Evolutionary conservation across 73 alveolate genomes (phyloP).

Genomic region (Breviolum minutum): DNA sequence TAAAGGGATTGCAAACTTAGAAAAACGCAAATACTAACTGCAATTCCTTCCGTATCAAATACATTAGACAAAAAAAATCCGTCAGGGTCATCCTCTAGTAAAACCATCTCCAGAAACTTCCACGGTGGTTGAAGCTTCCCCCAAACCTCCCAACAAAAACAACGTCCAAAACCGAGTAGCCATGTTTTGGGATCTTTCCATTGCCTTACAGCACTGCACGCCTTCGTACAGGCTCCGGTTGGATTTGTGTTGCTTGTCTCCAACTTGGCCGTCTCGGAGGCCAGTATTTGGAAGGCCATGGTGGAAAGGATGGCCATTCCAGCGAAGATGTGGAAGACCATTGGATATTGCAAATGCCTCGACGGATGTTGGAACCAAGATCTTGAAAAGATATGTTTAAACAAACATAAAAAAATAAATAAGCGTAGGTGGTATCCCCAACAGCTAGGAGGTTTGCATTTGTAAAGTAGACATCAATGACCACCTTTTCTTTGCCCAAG

Average conservation of each 20-base stretch:
- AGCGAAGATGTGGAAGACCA: slow-evolving; percentile 54
- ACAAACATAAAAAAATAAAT: no score
- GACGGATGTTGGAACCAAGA: background rate
- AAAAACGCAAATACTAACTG: no score
- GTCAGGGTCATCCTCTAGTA: no score
- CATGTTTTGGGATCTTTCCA: slow-evolving; percentile 77
- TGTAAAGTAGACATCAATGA: no score
- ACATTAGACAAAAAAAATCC: no score
- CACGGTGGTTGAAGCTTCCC: background rate
- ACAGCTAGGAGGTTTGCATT: no score
- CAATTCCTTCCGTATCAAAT: no score
- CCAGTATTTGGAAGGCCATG: background rate
- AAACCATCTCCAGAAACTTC: no score
- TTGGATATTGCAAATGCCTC: slow-evolving; percentile 10
- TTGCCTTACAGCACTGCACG: slow-evolving; percentile 8
- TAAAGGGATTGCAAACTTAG: no score
- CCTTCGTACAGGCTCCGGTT: background rate
- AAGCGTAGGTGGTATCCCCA: no score
- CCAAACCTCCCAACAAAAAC: no score
- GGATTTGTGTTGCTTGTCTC: background rate
- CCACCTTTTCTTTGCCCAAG: no score
- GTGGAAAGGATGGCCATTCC: slow-evolving; percentile 52
- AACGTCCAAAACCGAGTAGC: background rate
- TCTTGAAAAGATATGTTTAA: background rate
- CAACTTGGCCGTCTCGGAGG: background rate